These are phyloP conservation scores for Fusarium chaquense DNA, from an alignment of 2,329 filamentous ascomycete genomes.

Conservation along the genomic window DNA sequence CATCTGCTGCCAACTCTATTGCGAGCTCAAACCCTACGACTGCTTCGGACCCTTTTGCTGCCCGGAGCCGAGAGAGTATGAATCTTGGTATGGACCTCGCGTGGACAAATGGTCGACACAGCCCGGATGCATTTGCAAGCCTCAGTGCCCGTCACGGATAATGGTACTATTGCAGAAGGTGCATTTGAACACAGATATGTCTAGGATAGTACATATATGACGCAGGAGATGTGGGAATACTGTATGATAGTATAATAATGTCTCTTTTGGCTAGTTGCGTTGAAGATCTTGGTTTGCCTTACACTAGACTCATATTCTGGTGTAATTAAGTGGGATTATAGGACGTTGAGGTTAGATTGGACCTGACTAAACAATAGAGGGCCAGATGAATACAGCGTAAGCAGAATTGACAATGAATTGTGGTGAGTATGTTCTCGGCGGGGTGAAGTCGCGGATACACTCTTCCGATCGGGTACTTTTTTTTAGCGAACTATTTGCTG, in stretches of 20 bases:
- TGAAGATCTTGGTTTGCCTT: conserved; percentile 1
- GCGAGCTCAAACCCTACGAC: conserved; percentile 39
- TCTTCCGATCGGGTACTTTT: not conserved
- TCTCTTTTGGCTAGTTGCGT: conserved; percentile 33
- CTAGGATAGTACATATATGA: conserved; percentile 43
- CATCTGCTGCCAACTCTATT: conserved; percentile 40
- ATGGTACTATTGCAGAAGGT: conserved; percentile 45
- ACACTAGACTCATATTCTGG: not conserved
- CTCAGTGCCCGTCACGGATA: conserved; percentile 72
- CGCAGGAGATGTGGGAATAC: conserved; percentile 31
- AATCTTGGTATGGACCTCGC: conserved; percentile 72
- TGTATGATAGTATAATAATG: conserved; percentile 50
- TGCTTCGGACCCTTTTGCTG: conserved; percentile 59
- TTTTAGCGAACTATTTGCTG: not conserved
- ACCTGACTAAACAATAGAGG: not conserved
- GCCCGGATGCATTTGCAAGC: conserved; percentile 83
- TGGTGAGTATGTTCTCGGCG: not conserved
- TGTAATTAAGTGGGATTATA: not conserved
- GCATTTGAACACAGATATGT: conserved; percentile 31
- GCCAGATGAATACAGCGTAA: not conserved
- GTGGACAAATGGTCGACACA: conserved; percentile 78
- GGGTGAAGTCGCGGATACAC: not conserved
- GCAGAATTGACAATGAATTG: not conserved
- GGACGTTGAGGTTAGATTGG: not conserved
- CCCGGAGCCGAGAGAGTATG: conserved; percentile 76